Base-by-base conservation (phyloP, 1,284 basidiomycete genomes). In the Golubevia pallescens region DNA sequence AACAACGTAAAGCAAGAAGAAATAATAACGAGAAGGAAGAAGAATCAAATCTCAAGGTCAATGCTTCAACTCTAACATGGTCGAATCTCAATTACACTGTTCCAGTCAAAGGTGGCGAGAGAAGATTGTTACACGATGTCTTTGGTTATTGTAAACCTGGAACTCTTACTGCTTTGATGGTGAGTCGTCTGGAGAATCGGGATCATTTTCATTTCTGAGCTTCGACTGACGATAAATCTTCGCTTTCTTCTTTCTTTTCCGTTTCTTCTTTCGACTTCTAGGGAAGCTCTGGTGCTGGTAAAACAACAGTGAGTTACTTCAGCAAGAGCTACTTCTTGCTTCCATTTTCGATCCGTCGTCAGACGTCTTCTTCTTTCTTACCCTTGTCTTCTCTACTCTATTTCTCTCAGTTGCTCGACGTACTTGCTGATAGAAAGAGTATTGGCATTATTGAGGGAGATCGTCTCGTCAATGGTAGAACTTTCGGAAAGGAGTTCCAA, bases 361-460 rank as follows among this genome's bases (percentile, higher is more conserved):
- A n/a, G n/a, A n/a, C n/a, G n/a, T n/a, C n/a, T n/a, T 5, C 5
- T 4, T 38, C 10, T 38, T 38, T 38, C 5, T 10, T 38, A 5
- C 34, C 34, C 34, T 38, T 4, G 10, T 38, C 10, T 38, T 4
- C 10, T 38, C 34, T 10, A 38, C 34, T 38, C 34, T 10, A 38
- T 10, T 38, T 10, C 34, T 5, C 34, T 38, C 5, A 38, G 5
- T 38, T 38, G 34, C 70, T 81, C n/a, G 78, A 81, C 66, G 79
- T 81, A 8, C 61, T 81, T 13, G 79, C 79, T 2, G 75, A 81
- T 51, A 73, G 79, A 28, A 80, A 78, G 70, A 73, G 61, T 23
- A 78, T 78, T 59, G 79, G 79, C 58, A 71, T 80, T 34, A 78
- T 81, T 56, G 58, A 32, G 1, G 79, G 79, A 16, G 78, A 81